A percentile compares a stretch with the other conserved stretches of the same genome.
These are phyloP conservation scores for Eimeria maxima DNA, from an alignment of 169 alveolate species.

Conservation along the genomic window DNA sequence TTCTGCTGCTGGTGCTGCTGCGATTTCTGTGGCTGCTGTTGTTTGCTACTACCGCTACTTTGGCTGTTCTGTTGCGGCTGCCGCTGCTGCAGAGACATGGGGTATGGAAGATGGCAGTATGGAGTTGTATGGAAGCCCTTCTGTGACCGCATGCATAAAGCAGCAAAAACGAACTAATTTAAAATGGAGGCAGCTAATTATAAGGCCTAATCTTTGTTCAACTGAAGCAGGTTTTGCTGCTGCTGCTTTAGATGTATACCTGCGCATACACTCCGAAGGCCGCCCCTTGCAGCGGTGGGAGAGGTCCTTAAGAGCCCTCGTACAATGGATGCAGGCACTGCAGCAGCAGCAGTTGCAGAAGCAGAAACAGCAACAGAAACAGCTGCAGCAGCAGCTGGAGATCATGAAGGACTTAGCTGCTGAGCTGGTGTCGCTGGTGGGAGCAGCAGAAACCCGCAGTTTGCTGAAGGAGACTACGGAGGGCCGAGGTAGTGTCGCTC, in stretches of 20 bases:
- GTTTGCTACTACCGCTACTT: not conserved
- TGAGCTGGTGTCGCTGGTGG: slow-evolving; percentile 24
- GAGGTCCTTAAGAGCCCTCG: not conserved
- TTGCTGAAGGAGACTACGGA: slow-evolving; percentile 7
- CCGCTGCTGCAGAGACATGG: slow-evolving; percentile 57
- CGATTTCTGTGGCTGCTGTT: not conserved
- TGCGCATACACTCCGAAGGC: slow-evolving; percentile 47
- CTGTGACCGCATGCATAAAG: not conserved
- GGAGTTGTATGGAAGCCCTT: not conserved
- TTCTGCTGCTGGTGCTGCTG: slow-evolving; percentile 16
- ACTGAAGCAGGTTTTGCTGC: slow-evolving; percentile 9
- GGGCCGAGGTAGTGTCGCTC: not conserved
- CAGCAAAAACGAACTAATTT: not conserved
- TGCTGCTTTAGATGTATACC: not conserved
- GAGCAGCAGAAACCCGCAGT: slow-evolving; percentile 47
- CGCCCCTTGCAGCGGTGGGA: not conserved
- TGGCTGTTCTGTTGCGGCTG: slow-evolving; percentile 1
- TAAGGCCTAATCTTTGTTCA: not conserved
- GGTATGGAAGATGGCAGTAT: slow-evolving; percentile 23
- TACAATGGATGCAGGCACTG: not conserved
- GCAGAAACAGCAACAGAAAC: slow-evolving; percentile 21
- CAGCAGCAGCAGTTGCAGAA: slow-evolving; percentile 42
- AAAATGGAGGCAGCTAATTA: not conserved
- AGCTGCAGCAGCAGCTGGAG: not conserved
- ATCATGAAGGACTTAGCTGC: not conserved